Conservation (phyloP, 768 basidiomycete species). For the Phaffia tasmanica region DNA sequence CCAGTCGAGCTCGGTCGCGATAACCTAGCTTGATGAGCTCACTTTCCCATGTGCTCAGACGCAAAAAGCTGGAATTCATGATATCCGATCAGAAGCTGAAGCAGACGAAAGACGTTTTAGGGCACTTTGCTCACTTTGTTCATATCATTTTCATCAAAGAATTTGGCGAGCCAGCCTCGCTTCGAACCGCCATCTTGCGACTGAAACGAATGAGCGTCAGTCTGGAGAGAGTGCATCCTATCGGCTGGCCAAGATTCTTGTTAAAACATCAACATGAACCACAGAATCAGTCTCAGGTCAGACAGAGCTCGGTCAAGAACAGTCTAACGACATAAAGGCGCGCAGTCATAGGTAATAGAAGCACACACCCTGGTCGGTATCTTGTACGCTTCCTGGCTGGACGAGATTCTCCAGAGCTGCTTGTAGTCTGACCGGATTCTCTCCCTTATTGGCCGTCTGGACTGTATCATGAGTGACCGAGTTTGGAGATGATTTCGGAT, state of each 20-base stretch:
- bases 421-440: background rate
- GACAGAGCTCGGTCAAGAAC: background rate
- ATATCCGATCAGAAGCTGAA: background rate
- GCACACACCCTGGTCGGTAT: background rate
- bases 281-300: background rate
- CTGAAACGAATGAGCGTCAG: constrained; percentile 3
- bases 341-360: background rate
- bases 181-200: background rate
- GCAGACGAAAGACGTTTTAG: background rate
- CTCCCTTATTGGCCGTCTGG: background rate
- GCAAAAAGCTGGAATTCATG: constrained; percentile 33
- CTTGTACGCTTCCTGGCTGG: background rate
- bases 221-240: background rate
- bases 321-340: too few relatives aligned
- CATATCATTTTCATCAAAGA: constrained; percentile 30
- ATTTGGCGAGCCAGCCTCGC: background rate
- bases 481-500: too few relatives aligned
- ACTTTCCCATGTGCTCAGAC: constrained; percentile 36
- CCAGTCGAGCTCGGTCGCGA: background rate
- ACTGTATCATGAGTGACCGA: too few relatives aligned
- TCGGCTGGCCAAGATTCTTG: background rate
- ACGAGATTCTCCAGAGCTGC: constrained; percentile 1
- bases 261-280: background rate
- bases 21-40: background rate
- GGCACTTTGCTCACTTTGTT: constrained; percentile 31